These are phyloP conservation scores for Tuber microsphaerosporum DNA, from an alignment of 495 filamentous ascomycete genomes.

Conservation along the genomic window DNA sequence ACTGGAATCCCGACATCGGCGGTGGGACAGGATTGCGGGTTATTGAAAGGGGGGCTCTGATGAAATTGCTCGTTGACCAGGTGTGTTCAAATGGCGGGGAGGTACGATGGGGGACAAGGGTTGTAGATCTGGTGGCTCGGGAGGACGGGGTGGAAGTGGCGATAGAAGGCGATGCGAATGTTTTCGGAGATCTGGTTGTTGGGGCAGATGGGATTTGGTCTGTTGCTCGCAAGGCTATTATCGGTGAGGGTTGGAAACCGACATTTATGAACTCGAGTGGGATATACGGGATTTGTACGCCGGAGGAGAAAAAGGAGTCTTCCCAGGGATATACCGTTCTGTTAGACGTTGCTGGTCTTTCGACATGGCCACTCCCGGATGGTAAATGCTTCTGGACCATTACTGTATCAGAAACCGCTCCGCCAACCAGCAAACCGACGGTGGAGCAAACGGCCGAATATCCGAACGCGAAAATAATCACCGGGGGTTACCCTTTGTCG, in stretches of 20 bases:
- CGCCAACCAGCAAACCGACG: conserved; percentile 8
- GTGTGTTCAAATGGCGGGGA: conserved; percentile 14
- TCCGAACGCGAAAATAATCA: conserved; percentile 14
- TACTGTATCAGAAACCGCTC: conserved; percentile 8
- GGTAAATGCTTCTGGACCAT: conserved; percentile 34
- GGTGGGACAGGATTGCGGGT: conserved; percentile 9
- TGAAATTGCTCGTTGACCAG: conserved; percentile 16
- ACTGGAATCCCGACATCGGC: conserved; percentile 13
- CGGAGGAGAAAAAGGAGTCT: conserved; percentile 9
- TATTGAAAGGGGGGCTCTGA: conserved; percentile 18
- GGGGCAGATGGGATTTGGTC: conserved; percentile 58
- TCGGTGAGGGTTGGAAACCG: conserved; percentile 42
- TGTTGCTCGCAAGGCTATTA: conserved; percentile 46
- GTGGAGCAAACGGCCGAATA: conserved; percentile 4
- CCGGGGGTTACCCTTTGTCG: conserved; percentile 32
- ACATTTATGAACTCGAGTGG: conserved; percentile 18
- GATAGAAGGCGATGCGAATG: conserved; percentile 41
- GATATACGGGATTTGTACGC: conserved; percentile 29
- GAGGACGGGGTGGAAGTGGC: conserved; percentile 33
- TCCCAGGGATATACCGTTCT: conserved; percentile 28
- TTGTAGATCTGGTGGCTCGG: conserved; percentile 8
- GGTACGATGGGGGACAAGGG: conserved; percentile 13
- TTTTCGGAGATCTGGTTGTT: conserved; percentile 52
- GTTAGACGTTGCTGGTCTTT: conserved; percentile 25
- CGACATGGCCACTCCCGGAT: conserved; percentile 35